Evolutionary conservation across 257 asterid species (phyloP).

Genomic region (Asclepias syriaca): DNA sequence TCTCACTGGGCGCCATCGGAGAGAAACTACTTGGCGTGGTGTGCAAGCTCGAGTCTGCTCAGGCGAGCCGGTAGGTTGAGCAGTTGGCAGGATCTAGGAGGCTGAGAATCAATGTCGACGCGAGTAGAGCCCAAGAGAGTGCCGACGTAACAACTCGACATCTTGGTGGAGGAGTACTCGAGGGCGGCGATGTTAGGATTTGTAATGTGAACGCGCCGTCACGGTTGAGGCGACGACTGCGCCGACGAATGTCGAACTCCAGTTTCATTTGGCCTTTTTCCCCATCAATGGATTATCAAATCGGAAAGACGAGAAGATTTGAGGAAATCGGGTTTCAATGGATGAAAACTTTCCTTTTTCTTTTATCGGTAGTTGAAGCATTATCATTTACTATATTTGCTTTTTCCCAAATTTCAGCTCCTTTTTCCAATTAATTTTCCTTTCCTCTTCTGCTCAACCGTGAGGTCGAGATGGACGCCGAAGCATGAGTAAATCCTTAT

Average conservation of each 20-base stretch:
- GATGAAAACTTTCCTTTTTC: not conserved
- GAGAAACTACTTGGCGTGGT: slow-evolving; percentile 56
- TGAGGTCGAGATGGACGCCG: too few relatives aligned
- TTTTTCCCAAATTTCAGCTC: too few relatives aligned
- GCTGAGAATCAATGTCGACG: slow-evolving; percentile 73
- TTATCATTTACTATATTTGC: too few relatives aligned
- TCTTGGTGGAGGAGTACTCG: slow-evolving; percentile 57
- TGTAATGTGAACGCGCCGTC: slow-evolving; percentile 73
- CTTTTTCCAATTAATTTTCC: too few relatives aligned
- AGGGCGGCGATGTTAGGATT: slow-evolving; percentile 81
- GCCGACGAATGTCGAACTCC: slow-evolving; percentile 78
- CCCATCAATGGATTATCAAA: slow-evolving; percentile 18
- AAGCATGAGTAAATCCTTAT: too few relatives aligned
- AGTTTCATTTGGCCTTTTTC: slow-evolving; percentile 48
- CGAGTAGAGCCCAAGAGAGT: slow-evolving; percentile 75
- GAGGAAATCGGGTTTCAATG: not conserved
- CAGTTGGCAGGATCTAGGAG: slow-evolving; percentile 81
- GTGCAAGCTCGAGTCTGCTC: slow-evolving; percentile 69
- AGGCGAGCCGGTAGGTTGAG: slow-evolving; percentile 83
- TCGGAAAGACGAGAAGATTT: not conserved
- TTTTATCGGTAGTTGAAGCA: too few relatives aligned
- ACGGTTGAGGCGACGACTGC: slow-evolving; percentile 68
- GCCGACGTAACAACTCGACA: slow-evolving; percentile 79
- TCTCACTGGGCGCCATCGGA: slow-evolving; percentile 70
- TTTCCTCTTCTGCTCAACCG: too few relatives aligned